Conservation (phyloP, 345 rosid species). For the Melastoma malabathricum region DNA sequence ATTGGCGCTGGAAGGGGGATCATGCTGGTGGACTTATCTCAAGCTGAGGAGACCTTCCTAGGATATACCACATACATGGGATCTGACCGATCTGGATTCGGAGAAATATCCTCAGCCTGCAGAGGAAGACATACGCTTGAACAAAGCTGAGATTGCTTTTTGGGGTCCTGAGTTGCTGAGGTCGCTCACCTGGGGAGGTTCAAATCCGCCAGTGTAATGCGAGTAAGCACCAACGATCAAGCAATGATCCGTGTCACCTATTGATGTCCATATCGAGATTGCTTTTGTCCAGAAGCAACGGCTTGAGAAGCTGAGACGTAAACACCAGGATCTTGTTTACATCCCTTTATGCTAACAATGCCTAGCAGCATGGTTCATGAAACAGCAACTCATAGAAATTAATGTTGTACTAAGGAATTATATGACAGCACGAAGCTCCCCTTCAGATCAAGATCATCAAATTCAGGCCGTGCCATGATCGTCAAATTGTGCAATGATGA, state of each 20-base stretch:
- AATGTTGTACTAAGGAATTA: no score
- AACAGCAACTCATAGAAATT: no score
- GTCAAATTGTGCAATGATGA: no score
- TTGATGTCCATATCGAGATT: slow-evolving; percentile 90
- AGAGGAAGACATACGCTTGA: slow-evolving; percentile 1
- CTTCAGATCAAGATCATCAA: no score
- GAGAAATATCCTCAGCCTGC: slow-evolving; percentile 90
- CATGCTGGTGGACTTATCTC: slow-evolving; percentile 4
- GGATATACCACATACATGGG: slow-evolving; percentile 78
- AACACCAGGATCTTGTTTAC: background rate
- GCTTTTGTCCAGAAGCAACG: slow-evolving; percentile 91
- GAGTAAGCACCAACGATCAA: slow-evolving; percentile 79
- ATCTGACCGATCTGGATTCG: slow-evolving; percentile 74
- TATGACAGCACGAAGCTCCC: no score
- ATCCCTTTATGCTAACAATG: no score
- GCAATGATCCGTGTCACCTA: slow-evolving; percentile 69
- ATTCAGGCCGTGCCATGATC: no score
- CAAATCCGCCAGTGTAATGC: slow-evolving; percentile 83
- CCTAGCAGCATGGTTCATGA: no score
- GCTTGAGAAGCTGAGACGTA: slow-evolving; percentile 52
- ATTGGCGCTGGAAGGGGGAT: no score
- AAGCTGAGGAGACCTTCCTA: slow-evolving; percentile 41
- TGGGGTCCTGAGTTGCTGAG: no score
- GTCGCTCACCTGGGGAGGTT: slow-evolving; percentile 63
- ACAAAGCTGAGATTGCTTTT: no score